Evolutionary conservation across 192 early-diverging fungal genomes (phyloP), one percentile per base, ranked within the genome.

Genomic region (Globomyces pollinis-pini): DNA sequence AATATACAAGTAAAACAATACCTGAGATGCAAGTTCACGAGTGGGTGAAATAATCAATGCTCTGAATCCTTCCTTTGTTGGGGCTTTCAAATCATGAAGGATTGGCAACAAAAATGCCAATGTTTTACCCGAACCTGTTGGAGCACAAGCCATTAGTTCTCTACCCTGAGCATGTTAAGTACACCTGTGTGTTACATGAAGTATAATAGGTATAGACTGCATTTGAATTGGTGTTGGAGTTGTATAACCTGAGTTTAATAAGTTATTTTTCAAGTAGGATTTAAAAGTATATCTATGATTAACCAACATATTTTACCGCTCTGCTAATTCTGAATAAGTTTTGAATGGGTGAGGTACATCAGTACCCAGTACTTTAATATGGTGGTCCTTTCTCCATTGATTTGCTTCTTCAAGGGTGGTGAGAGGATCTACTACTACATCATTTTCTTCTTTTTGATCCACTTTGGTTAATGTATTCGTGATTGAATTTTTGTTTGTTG

Each of bases 111-210:
- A 57, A 55, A 88, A 99, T 0, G 96, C 94, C 64, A 96, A 66
- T 0, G 96, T 99, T 72, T 99, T 99, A 65, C 96, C 96, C 3
- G 93, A 94, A 53, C 96, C 94, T 18, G 96, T 99, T 31, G 93
- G 96, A 7, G 96, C 92, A 70, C 89, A 89, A 1, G 91, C 90
- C 77, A 99, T 93, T 2, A 99, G 31, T 66, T 99, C 96, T 12
- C 91, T 83, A n/a, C 82, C 80, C 81, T 82, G 54, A 34, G 15
- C 18, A 30, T 20, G 12, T 31, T 6, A 6, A 16, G 6, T 61
- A n/a, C n/a, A n/a, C n/a, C n/a, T n/a, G n/a, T n/a, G n/a, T n/a
- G n/a, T 32, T 73, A 84, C 83, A 38, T 93, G 86, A n/a, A 96
- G 65, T 29, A 91, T 79, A 4, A 95, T 78, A 5, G 93, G 90